phyloP scores from a whole-genome alignment of 768 basidiomycete species.

The Tulasnella calospora region DNA sequence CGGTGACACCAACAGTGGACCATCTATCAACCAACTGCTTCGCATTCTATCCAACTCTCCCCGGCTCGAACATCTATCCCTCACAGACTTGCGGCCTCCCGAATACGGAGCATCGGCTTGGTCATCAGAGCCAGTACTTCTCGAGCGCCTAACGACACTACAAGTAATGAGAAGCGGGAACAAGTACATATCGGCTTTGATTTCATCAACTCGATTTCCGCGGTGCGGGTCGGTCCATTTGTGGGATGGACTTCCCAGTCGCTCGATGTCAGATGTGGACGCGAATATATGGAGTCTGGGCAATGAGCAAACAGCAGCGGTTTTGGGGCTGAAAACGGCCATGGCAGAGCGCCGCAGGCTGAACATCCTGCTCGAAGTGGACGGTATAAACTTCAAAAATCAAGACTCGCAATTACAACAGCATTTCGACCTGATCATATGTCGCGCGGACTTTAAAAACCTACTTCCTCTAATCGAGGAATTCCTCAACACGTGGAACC shows the following conservation, averaged over 20 bases:
- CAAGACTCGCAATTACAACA: background rate
- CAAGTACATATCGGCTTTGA: background rate
- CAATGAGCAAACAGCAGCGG: background rate
- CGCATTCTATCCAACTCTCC: background rate
- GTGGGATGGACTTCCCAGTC: background rate
- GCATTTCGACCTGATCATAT: background rate
- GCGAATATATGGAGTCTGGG: background rate
- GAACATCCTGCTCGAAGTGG: background rate
- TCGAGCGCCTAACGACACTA: background rate
- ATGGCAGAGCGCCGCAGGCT: background rate
- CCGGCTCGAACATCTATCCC: background rate
- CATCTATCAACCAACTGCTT: background rate
- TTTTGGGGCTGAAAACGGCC: background rate
- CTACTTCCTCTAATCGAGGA: background rate
- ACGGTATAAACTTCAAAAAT: background rate
- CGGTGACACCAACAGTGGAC: background rate
- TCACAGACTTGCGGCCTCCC: background rate
- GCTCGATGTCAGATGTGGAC: background rate
- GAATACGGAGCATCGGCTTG: background rate
- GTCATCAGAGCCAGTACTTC: background rate
- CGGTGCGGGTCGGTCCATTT: background rate
- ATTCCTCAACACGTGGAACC: background rate
- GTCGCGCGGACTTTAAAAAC: background rate
- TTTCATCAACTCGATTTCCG: background rate
- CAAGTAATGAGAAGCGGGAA: background rate